Conservation (phyloP, 2,329 filamentous ascomycete species). For the Aphanocladium album region DNA sequence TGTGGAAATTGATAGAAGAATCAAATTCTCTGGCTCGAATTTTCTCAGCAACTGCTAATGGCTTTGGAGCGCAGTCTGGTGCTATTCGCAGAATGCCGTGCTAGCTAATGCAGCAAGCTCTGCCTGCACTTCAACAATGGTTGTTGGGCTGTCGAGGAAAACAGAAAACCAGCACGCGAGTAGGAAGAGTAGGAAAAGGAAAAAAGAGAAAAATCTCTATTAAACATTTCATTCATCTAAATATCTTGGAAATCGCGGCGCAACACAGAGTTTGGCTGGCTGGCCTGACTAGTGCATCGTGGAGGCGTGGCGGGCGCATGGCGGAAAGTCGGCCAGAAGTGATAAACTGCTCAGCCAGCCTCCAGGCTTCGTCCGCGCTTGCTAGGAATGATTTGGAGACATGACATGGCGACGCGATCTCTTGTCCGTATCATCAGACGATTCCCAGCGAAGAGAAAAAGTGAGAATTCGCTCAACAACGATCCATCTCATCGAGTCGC, state of each 20-base stretch:
- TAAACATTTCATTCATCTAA: background rate
- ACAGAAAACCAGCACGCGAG: no score
- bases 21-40: no score
- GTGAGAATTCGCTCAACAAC: slow-evolving; percentile 34
- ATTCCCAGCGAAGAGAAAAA: slow-evolving; percentile 32
- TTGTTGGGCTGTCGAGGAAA: no score
- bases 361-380: background rate
- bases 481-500: slow-evolving; percentile 32
- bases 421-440: background rate
- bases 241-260: background rate
- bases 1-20: no score
- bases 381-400: background rate
- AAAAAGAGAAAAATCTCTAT: background rate
- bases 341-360: background rate
- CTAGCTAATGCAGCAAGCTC: no score
- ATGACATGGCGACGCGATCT: slow-evolving; percentile 4
- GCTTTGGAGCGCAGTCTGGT: no score
- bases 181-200: background rate
- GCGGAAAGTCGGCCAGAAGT: background rate
- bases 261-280: background rate
- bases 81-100: no score
- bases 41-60: no score
- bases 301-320: no score
- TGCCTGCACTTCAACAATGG: no score
- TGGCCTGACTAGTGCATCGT: background rate